Evolutionary conservation across 139 green algal genomes (phyloP), one percentile per base, ranked within the genome.

Genomic region (Chlorella vulgaris): DNA sequence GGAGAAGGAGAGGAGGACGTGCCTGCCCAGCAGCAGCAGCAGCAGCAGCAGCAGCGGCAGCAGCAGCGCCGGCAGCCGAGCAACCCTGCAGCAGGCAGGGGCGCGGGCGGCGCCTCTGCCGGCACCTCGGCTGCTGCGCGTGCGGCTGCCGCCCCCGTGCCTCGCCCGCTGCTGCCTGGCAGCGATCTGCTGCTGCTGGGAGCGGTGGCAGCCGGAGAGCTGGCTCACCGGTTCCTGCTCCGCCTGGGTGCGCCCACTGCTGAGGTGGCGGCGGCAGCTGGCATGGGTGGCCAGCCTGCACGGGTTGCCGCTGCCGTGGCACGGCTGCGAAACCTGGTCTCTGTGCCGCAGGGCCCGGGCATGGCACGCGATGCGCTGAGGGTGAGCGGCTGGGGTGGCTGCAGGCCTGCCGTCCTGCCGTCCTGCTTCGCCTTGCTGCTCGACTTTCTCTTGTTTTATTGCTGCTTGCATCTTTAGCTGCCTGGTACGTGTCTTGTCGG

Each of bases 151-250:
- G 6, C 19, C 47, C 6, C 22, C 31, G 38, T 4, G 42, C 6
- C 31, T 39, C 29, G 33, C 29, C 42, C 63, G 15, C 29, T 22
- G 42, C 68, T 87, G 21, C 42, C 62, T 38, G 29, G 81, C 8
- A 77, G 47, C 18, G 68, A 87, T 60, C 29, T 87, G 83, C 80
- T 87, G 43, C 39, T 87, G n/a, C 78, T 87, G 40, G 74, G 47
- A 13, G 83, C 68, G 0, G 83, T 87, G 42, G 50, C 68, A 3
- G 33, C 33, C 24, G 83, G 83, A 21, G 83, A 84, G 51, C 76
- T 87, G 47, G 43, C 69, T 15, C 40, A 50, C 35, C 83, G 83
- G 40, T 81, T 87, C 38, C 69, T 84, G 77, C 33, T 76, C n/a
- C 15, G 58, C 21, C 36, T 84, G 4, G 77, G 83, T 24, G 75